phyloP scores from a whole-genome alignment of 345 rosid species.

The Psidium guajava region DNA sequence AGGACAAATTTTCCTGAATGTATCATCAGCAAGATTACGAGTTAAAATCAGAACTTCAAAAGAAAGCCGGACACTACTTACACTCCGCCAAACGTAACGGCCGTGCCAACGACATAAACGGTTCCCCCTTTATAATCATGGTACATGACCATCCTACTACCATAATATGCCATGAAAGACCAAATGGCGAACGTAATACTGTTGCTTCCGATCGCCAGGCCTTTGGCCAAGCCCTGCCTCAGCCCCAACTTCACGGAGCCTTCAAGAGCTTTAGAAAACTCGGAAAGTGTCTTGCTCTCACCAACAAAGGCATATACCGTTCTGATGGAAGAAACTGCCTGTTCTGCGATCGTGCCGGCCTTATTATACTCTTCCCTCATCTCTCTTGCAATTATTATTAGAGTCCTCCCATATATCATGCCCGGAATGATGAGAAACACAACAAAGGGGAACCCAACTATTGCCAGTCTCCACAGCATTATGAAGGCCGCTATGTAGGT shows the following conservation, averaged over 20 bases:
- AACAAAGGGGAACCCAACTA: conserved; percentile 7
- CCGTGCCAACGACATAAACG: conserved; percentile 4
- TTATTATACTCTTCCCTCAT: conserved; percentile 7
- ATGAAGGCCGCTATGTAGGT: conserved; percentile 1
- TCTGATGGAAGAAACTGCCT: conserved; percentile 10
- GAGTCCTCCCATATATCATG: conserved; percentile 10
- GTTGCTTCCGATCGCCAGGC: conserved; percentile 10
- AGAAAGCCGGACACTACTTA: not conserved
- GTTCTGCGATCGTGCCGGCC: conserved; percentile 7
- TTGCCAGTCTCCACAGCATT: conserved; percentile 12
- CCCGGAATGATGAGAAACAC: conserved; percentile 7
- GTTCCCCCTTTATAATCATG: conserved; percentile 9
- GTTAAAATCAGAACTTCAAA: not conserved
- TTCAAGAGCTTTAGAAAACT: conserved; percentile 6
- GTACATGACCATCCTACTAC: conserved; percentile 14
- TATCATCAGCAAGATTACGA: not conserved
- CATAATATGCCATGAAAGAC: conserved; percentile 14
- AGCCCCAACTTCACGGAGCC: conserved; percentile 9
- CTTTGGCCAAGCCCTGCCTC: conserved; percentile 13
- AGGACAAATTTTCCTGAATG: not conserved
- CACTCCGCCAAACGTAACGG: conserved; percentile 7
- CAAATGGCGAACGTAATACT: conserved; percentile 4
- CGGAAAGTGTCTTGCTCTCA: not conserved
- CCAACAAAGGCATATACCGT: conserved; percentile 10
- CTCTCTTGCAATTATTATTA: conserved; percentile 4